Conservation (phyloP, 768 basidiomycete genomes). For the Tephrocybe sp. region DNA sequence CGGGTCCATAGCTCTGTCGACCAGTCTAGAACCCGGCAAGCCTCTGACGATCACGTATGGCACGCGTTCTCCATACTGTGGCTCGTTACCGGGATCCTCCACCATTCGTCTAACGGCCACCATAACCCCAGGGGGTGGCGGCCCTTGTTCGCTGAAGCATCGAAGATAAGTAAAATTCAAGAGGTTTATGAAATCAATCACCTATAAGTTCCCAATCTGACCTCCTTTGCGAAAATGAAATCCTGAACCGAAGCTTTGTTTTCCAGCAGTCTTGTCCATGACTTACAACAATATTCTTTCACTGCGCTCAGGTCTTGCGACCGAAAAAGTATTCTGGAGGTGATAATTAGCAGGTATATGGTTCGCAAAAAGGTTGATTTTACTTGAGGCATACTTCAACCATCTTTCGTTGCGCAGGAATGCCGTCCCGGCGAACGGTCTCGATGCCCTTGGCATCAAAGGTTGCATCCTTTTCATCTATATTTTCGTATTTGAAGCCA, state of each 20-base stretch:
- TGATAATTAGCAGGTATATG: conserved; percentile 1
- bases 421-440: conserved; percentile 90
- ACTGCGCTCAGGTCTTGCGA: conserved; percentile 86
- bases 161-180: neutral
- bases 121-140: conserved; percentile 89
- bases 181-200: conserved; percentile 24
- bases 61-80: conserved; percentile 91
- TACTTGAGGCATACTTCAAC: conserved; percentile 88
- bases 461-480: conserved; percentile 72
- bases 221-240: conserved; percentile 94
- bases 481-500: conserved; percentile 90
- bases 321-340: conserved; percentile 79
- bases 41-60: conserved; percentile 85
- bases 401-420: conserved; percentile 91
- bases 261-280: conserved; percentile 84
- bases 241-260: conserved; percentile 85
- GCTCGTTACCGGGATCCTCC: conserved; percentile 77
- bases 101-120: conserved; percentile 78
- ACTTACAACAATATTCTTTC: conserved; percentile 82
- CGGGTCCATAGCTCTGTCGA: conserved; percentile 76
- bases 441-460: conserved; percentile 99
- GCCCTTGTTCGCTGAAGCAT: conserved; percentile 65
- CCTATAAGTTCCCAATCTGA: conserved; percentile 93
- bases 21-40: conserved; percentile 60
- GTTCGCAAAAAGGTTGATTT: conserved; percentile 13